phyloP scores from a whole-genome alignment of 2,329 filamentous ascomycete species.

The Magnaporthiopsis poae region DNA sequence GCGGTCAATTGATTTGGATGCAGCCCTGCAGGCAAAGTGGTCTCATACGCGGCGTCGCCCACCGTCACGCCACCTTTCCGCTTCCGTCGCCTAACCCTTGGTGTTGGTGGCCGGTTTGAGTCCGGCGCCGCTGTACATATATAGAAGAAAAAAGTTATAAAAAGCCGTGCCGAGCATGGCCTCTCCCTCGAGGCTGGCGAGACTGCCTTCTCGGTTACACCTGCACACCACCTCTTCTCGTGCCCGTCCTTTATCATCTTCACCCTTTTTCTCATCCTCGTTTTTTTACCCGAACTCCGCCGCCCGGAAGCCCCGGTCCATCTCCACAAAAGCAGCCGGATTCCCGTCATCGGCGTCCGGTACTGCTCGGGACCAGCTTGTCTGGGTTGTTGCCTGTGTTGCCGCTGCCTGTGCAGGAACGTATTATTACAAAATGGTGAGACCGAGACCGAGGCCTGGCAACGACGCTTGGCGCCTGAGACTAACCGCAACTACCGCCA shows the following conservation, averaged over 20 bases:
- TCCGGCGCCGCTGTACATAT: background rate
- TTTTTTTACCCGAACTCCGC: background rate
- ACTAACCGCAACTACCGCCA: too few species aligned
- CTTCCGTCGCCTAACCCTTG: background rate
- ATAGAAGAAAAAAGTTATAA: background rate
- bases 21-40: background rate
- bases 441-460: background rate
- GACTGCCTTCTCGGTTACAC: background rate
- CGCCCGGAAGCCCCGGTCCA: too few species aligned
- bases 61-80: background rate
- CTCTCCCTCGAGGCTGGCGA: background rate
- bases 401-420: slow-evolving; percentile 2
- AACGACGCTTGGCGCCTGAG: background rate
- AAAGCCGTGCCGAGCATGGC: background rate
- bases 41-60: background rate
- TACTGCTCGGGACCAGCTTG: background rate
- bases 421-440: slow-evolving; percentile 5
- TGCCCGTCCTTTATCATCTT: background rate
- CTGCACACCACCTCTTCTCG: background rate
- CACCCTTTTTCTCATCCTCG: background rate
- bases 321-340: background rate
- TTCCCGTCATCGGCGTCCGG: background rate
- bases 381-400: slow-evolving; percentile 1
- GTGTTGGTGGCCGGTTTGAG: background rate
- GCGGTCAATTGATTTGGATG: too few species aligned